These are phyloP conservation scores for Clarireedia monteithiana DNA, from an alignment of 2,329 filamentous ascomycete species.

Conservation along the genomic window DNA sequence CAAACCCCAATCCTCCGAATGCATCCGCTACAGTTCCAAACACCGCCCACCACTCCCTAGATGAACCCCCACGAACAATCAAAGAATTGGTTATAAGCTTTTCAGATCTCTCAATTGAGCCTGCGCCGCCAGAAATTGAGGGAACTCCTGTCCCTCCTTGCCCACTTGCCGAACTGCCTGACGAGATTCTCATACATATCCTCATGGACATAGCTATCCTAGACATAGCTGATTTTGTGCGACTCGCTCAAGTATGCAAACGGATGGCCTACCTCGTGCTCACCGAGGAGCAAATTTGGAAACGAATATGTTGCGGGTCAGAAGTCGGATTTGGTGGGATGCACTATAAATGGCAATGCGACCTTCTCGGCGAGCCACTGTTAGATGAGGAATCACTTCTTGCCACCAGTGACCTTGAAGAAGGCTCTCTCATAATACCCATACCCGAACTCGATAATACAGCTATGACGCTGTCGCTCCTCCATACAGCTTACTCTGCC, in stretches of 20 bases:
- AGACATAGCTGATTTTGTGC: conserved; percentile 71
- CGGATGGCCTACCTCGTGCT: conserved; percentile 76
- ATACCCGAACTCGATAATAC: neutral
- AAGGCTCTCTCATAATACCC: neutral
- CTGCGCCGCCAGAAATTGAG: conserved; percentile 60
- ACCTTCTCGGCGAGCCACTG: conserved; percentile 48
- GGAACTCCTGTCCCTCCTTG: conserved; percentile 68
- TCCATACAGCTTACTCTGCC: conserved; percentile 34
- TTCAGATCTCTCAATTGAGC: conserved; percentile 58
- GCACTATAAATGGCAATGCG: conserved; percentile 69
- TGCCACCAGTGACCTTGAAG: conserved; percentile 8
- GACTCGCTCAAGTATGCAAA: conserved; percentile 76
- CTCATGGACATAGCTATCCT: conserved; percentile 61
- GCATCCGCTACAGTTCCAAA: conserved; percentile 43
- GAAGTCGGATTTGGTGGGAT: conserved; percentile 77
- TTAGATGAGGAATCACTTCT: conserved; percentile 17
- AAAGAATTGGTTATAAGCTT: conserved; percentile 72
- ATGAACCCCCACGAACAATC: conserved; percentile 46
- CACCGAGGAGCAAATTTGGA: conserved; percentile 84
- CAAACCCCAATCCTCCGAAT: conserved; percentile 35
- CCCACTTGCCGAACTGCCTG: conserved; percentile 67
- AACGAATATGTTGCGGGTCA: conserved; percentile 57
- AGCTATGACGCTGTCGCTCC: neutral
- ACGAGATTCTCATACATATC: conserved; percentile 79
- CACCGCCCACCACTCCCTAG: conserved; percentile 48